Conservation (phyloP, 805 yeast genomes). For the Priceomyces melissophilus region DNA sequence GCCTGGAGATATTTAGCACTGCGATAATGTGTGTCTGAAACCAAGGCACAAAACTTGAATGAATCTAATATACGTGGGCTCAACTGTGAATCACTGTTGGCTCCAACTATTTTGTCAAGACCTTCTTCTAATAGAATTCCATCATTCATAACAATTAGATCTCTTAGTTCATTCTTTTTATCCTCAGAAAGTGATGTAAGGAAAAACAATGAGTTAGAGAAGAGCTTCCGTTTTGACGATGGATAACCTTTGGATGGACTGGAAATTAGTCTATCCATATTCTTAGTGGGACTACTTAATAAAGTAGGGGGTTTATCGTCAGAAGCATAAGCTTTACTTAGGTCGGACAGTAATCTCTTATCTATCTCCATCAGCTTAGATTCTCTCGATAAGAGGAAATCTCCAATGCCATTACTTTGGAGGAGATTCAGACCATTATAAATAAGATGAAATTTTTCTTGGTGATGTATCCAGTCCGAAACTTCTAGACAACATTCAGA, state of each 20-base stretch:
- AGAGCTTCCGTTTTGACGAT: constrained; percentile 7
- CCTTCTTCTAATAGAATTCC: constrained; percentile 37
- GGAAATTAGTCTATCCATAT: not conserved
- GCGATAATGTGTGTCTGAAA: constrained; percentile 56
- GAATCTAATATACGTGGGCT: constrained; percentile 9
- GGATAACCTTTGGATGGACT: not conserved
- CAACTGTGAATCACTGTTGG: constrained; percentile 5
- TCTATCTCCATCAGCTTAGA: not conserved
- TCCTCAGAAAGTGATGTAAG: constrained; percentile 35
- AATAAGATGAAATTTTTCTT: constrained; percentile 24
- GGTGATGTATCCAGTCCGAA: constrained; percentile 37
- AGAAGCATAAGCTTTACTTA: constrained; percentile 3
- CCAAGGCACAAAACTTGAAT: constrained; percentile 59
- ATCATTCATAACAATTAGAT: constrained; percentile 40
- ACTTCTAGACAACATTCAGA: constrained; percentile 37
- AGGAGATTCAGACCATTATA: constrained; percentile 18
- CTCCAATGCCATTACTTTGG: constrained; percentile 2
- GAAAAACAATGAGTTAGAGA: constrained; percentile 28
- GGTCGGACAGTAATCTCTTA: not conserved
- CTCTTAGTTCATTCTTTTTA: constrained; percentile 29
- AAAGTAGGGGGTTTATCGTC: not conserved
- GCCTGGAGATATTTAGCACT: constrained; percentile 77
- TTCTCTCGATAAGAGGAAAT: not conserved
- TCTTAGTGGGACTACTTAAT: constrained; percentile 8
- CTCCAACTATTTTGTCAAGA: constrained; percentile 17